phyloP scores from a whole-genome alignment of 148 eudicot genomes.

The Selenicereus undatus region DNA sequence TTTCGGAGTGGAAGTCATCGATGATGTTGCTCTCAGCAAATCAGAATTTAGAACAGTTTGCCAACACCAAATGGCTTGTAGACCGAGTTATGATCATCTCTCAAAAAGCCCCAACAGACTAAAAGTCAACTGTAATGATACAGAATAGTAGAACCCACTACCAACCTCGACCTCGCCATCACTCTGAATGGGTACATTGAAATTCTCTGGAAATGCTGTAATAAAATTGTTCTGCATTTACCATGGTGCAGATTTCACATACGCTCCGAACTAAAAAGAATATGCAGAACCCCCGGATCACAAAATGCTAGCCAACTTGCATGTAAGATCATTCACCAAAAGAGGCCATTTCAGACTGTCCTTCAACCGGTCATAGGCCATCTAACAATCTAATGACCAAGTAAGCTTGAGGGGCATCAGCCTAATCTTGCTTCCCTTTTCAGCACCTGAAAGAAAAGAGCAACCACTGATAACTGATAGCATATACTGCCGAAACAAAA shows the following conservation, averaged over 20 bases:
- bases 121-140: not conserved
- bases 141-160: not conserved
- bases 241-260: not conserved
- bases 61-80: not conserved
- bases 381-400: not conserved
- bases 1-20: not conserved
- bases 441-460: slow-evolving; percentile 49
- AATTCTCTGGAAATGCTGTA: not conserved
- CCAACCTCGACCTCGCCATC: not conserved
- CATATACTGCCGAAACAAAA: not conserved
- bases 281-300: slow-evolving; percentile 5
- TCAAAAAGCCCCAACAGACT: not conserved
- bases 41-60: not conserved
- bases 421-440: slow-evolving; percentile 81
- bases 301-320: not conserved
- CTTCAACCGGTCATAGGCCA: not conserved
- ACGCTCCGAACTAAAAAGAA: not conserved
- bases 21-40: not conserved
- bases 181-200: not conserved
- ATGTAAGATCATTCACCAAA: not conserved
- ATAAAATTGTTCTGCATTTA: not conserved
- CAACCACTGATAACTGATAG: not conserved
- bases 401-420: slow-evolving; percentile 27
- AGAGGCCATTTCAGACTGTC: slow-evolving; percentile 11
- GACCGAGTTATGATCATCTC: not conserved